Evolutionary conservation across 2,329 filamentous ascomycete species (phyloP).

Genomic region (Paracoccidioides lutzii): DNA sequence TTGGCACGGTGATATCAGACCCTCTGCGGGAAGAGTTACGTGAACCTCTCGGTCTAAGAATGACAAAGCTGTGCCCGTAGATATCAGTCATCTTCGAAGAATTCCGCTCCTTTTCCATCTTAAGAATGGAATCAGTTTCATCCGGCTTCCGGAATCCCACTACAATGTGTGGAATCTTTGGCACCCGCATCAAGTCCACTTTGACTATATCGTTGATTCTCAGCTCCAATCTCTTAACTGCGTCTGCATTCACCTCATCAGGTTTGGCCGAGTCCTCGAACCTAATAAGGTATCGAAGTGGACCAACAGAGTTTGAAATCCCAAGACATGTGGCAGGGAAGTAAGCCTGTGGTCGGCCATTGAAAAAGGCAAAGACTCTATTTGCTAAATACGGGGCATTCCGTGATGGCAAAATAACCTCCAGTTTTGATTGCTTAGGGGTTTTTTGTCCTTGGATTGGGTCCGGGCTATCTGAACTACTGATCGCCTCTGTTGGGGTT

Average conservation of each 20-base stretch:
- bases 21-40: slow-evolving; percentile 27
- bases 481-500: slow-evolving; percentile 2
- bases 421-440: background rate
- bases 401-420: background rate
- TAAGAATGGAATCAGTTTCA: slow-evolving; percentile 7
- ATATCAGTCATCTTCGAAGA: slow-evolving; percentile 17
- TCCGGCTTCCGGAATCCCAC: slow-evolving; percentile 29
- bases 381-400: slow-evolving; percentile 29
- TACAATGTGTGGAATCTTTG: slow-evolving; percentile 32
- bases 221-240: slow-evolving; percentile 34
- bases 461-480: background rate
- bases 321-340: slow-evolving; percentile 49
- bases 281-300: slow-evolving; percentile 33
- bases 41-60: slow-evolving; percentile 31
- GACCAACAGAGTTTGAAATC: slow-evolving; percentile 24
- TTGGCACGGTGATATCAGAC: slow-evolving; percentile 28
- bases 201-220: slow-evolving; percentile 35
- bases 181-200: slow-evolving; percentile 30
- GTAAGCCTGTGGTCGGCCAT: slow-evolving; percentile 41
- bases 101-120: slow-evolving; percentile 11
- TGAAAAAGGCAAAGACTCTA: slow-evolving; percentile 47
- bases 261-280: slow-evolving; percentile 32
- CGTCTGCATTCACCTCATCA: slow-evolving; percentile 27
- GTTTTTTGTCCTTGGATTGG: background rate
- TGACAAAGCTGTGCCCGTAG: slow-evolving; percentile 29